These are phyloP conservation scores for Gillenia trifoliata DNA, from an alignment of 306 rosid genomes.

Conservation along the genomic window DNA sequence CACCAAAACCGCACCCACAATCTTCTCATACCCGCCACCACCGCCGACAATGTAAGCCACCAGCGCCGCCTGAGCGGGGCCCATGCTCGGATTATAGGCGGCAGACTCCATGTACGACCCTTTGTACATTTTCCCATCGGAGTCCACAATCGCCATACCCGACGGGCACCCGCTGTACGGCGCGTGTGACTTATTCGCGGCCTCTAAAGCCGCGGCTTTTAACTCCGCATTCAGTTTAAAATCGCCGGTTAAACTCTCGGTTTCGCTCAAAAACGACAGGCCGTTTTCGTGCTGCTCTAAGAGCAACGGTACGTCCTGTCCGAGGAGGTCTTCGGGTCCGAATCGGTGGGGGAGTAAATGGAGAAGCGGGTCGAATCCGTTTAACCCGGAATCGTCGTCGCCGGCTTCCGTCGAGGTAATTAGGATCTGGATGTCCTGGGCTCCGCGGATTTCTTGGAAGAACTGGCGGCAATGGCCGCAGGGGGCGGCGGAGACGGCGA, in stretches of 20 bases:
- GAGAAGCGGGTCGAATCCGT: constrained; percentile 33
- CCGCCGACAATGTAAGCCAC: constrained; percentile 59
- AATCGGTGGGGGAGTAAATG: constrained; percentile 59
- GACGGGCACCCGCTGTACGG: constrained; percentile 81
- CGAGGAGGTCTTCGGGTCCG: constrained; percentile 73
- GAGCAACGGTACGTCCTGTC: constrained; percentile 39
- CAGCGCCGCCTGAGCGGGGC: constrained; percentile 76
- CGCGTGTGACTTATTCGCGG: constrained; percentile 74
- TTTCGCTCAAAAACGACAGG: constrained; percentile 16
- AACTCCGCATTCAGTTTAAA: constrained; percentile 19
- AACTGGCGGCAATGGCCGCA: constrained; percentile 98
- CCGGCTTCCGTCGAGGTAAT: constrained; percentile 30
- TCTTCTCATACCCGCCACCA: constrained; percentile 44
- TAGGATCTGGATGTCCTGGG: constrained; percentile 48
- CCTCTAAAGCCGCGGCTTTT: constrained; percentile 53
- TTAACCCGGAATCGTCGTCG: not conserved
- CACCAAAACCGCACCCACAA: constrained; percentile 60
- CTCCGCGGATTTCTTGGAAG: constrained; percentile 66
- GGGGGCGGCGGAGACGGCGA: constrained; percentile 87
- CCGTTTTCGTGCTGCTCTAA: constrained; percentile 55
- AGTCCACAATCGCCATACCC: constrained; percentile 66
- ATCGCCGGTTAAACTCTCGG: constrained; percentile 18
- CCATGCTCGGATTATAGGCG: constrained; percentile 86
- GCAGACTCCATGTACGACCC: constrained; percentile 89
- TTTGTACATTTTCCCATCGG: constrained; percentile 35